phyloP scores from a whole-genome alignment of 1,139 yeast species.

The Candida smagusa region DNA sequence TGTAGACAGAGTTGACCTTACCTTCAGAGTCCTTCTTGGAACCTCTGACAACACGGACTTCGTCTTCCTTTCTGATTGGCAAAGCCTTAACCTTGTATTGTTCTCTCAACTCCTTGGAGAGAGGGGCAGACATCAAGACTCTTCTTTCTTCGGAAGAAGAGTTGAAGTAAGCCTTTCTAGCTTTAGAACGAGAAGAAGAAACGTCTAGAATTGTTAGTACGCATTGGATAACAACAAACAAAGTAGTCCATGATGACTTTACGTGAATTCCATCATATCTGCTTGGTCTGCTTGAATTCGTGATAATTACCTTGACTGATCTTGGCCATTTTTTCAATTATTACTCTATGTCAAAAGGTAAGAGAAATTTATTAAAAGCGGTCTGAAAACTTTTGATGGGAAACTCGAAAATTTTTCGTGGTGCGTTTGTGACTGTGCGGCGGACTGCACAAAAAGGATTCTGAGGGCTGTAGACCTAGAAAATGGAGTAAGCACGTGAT shows the following conservation, averaged over 20 bases:
- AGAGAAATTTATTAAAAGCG: conserved; percentile 8
- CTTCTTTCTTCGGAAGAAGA: conserved; percentile 98
- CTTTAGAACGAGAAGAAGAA: conserved; percentile 98
- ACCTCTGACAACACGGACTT: conserved; percentile 95
- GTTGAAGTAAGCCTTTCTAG: conserved; percentile 99
- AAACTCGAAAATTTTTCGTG: conserved; percentile 11
- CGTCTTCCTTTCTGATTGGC: conserved; percentile 98
- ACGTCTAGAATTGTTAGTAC: conserved; percentile 66
- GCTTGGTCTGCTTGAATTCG: neutral
- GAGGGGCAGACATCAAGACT: conserved; percentile 95
- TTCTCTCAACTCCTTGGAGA: conserved; percentile 98
- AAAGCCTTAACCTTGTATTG: conserved; percentile 94
- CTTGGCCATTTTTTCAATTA: conserved; percentile 51
- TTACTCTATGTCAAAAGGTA: conserved; percentile 11
- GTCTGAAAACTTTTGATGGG: conserved; percentile 6
- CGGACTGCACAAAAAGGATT: conserved; percentile 3
- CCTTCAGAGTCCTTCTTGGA: conserved; percentile 99
- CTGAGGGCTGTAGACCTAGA: conserved; percentile 6
- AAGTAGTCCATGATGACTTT: too few species aligned
- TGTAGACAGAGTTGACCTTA: conserved; percentile 96
- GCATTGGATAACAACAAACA: too few species aligned
- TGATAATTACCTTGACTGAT: conserved; percentile 55
- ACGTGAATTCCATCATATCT: neutral
- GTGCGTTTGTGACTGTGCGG: neutral
- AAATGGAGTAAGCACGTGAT: conserved; percentile 3